phyloP scores from a whole-genome alignment of 768 basidiomycete genomes.

The Amanita polypyramis region DNA sequence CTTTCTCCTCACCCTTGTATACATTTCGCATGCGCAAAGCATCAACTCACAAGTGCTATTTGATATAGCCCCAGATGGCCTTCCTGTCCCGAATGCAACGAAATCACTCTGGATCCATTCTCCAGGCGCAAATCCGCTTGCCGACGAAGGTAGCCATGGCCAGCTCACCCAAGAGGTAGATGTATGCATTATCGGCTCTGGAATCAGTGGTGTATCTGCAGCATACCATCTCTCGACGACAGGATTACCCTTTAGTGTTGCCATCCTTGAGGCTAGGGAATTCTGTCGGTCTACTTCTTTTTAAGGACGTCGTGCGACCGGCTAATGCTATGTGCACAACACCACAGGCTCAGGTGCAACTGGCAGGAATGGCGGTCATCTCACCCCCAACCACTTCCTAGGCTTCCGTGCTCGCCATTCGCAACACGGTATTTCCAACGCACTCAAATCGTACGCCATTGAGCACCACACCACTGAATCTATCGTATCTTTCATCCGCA shows the following conservation, averaged over 20 bases:
- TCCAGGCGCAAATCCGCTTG: constrained; percentile 51
- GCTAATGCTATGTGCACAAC: too few relatives aligned
- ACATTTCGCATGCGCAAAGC: background rate
- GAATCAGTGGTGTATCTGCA: constrained; percentile 31
- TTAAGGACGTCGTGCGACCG: background rate
- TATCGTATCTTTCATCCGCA: constrained; percentile 38
- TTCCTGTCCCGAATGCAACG: constrained; percentile 56
- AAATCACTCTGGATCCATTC: constrained; percentile 66
- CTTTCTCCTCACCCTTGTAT: background rate
- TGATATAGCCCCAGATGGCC: constrained; percentile 10
- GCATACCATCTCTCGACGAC: constrained; percentile 58
- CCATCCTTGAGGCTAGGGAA: constrained; percentile 76
- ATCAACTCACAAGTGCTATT: background rate
- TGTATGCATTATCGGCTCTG: constrained; percentile 62
- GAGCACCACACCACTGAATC: constrained; percentile 45
- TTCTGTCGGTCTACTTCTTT: constrained; percentile 49
- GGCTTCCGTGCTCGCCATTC: constrained; percentile 30
- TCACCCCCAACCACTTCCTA: constrained; percentile 40
- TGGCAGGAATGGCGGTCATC: constrained; percentile 75
- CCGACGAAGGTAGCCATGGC: constrained; percentile 54
- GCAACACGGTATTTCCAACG: constrained; percentile 42
- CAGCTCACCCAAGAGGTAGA: constrained; percentile 50
- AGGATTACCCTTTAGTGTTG: constrained; percentile 29
- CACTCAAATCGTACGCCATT: constrained; percentile 38
- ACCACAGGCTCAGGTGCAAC: constrained; percentile 64